Conservation (phyloP, 1,284 basidiomycete genomes). For the Tilletia indica region DNA sequence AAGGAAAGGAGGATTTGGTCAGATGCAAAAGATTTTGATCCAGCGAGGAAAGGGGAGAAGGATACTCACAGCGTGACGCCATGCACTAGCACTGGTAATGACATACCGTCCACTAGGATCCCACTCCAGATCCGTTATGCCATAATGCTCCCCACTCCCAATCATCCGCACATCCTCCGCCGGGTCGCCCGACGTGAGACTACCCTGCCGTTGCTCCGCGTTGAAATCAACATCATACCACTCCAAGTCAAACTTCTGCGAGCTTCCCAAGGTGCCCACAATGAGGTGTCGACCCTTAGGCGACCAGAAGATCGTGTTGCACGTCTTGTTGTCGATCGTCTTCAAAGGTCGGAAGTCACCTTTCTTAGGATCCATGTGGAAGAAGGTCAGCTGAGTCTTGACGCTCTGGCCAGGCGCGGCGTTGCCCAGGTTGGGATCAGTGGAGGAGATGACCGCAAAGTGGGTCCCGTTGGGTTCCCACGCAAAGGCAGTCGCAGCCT, state of each 20-base stretch:
- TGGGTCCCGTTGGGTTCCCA: conserved; percentile 97
- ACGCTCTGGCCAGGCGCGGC: conserved; percentile 82
- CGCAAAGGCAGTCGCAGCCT: conserved; percentile 92
- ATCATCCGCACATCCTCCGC: conserved; percentile 83
- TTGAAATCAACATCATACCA: conserved; percentile 98
- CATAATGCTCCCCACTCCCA: conserved; percentile 87
- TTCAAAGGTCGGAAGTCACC: conserved; percentile 90
- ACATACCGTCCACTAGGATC: conserved; percentile 94
- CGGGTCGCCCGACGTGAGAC: conserved; percentile 67
- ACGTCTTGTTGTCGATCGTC: conserved; percentile 78
- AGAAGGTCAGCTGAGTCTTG: conserved; percentile 96
- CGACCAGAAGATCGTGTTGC: conserved; percentile 96
- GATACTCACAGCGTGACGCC: conserved; percentile 80
- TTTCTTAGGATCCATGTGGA: conserved; percentile 87
- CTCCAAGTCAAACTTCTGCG: conserved; percentile 93
- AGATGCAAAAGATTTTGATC: neutral
- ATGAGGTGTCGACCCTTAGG: conserved; percentile 94
- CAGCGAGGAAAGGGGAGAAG: conserved; percentile 21
- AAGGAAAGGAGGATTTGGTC: conserved; percentile 16
- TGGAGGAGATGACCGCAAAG: conserved; percentile 92
- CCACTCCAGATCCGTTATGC: conserved; percentile 97
- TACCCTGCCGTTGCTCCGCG: conserved; percentile 63
- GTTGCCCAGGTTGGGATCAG: conserved; percentile 87
- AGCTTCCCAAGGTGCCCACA: conserved; percentile 89
- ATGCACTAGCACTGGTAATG: conserved; percentile 87